Base-by-base conservation (phyloP, 768 basidiomycete genomes). In the Stropharia rugosoannulata region DNA sequence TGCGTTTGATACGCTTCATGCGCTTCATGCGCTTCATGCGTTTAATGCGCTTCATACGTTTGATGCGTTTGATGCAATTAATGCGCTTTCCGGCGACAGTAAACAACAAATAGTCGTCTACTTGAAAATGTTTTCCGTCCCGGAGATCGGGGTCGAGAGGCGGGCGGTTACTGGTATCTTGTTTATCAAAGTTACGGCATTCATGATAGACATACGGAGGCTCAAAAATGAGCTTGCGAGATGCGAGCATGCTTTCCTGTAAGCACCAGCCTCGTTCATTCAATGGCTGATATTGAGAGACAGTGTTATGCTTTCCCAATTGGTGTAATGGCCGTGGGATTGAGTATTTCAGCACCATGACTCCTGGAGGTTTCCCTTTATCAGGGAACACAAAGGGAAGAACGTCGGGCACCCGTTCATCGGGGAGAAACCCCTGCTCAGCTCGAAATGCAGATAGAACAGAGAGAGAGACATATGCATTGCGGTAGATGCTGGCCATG, bases 181-280 rank as follows among this genome's bases (percentile, higher is more conserved):
- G 2, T 16, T 22, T 10, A 8, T n/a, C 4, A 27, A 46, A 55
- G 39, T 37, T 55, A 8, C 54, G 46, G 29, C 54, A 55, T 42
- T 55, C 39, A 35, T 55, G 49, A 5, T 5, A 25, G 43, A 49
- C 22, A n/a, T 49, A 13, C 10, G 54, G 55, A 25, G 49, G 55
- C 15, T 39, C 25, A 25, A 45, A 56, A 32, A 40, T 19, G 43
- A 45, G 49, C 22, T 12, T 45, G 13, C 49, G 49, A 11, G 54
- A 46, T 1, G 55, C 49, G 25, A 56, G 49, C 9, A 45, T 37
- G 25, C 55, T 50, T 51, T 56, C 55, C 19, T 56, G 55, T 3
- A 56, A 47, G 29, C 42, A 56, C 49, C 55, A 56, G 15, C 29
- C 49, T 15, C 55, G 55, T 11, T 44, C 10, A 16, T 51, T 36